Conservation (phyloP, 106 monocot genomes). For the Acorus gramineus region DNA sequence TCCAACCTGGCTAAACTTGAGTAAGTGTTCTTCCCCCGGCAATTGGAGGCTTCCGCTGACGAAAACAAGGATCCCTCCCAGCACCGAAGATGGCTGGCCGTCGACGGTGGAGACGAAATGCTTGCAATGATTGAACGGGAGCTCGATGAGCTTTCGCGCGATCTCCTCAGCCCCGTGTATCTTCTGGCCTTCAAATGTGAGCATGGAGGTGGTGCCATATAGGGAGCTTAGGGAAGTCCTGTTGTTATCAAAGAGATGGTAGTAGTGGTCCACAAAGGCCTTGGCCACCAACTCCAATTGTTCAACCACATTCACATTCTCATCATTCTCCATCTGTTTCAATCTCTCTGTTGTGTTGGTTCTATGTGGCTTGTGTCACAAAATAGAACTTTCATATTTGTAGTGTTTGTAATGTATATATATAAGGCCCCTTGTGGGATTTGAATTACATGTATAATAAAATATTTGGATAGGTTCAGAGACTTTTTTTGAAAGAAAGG, state of each 20-base stretch:
- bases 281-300: slow-evolving; percentile 39
- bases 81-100: slow-evolving; percentile 33
- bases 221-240: slow-evolving; percentile 20
- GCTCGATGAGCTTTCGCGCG: slow-evolving; percentile 21
- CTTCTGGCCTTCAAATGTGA: slow-evolving; percentile 59
- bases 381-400: too few relatives aligned
- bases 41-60: slow-evolving; percentile 55
- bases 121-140: slow-evolving; percentile 47
- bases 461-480: too few relatives aligned
- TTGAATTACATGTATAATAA: too few relatives aligned
- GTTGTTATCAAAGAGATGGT: slow-evolving; percentile 41
- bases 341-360: not conserved
- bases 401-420: too few relatives aligned
- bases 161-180: slow-evolving; percentile 45
- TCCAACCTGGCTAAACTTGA: slow-evolving; percentile 58
- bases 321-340: not conserved
- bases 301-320: slow-evolving; percentile 2
- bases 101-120: slow-evolving; percentile 44
- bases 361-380: too few relatives aligned
- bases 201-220: slow-evolving; percentile 38
- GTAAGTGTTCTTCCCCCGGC: slow-evolving; percentile 40
- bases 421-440: too few relatives aligned
- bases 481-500: too few relatives aligned
- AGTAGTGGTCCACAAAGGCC: slow-evolving; percentile 71
- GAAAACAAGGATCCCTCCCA: slow-evolving; percentile 44